Percentiles rank a stretch among this genome's conserved stretches.
Conservation (phyloP, 2,329 filamentous ascomycete genomes). For the Cordyceps cicadae region DNA sequence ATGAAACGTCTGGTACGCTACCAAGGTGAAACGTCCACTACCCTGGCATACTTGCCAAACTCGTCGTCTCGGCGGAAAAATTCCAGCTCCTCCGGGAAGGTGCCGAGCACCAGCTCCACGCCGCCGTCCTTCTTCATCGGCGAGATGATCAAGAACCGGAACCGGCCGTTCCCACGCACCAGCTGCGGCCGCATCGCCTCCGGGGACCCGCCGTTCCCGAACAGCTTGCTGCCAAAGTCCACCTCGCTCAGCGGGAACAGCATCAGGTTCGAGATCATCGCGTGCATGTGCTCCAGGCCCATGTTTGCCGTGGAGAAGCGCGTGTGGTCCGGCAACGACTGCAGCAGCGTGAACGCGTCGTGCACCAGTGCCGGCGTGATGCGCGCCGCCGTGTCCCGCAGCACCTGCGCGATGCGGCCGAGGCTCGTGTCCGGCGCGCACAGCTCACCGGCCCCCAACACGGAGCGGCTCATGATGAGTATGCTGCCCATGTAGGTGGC, state of each 20-base stretch:
- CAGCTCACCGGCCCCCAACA: slow-evolving; percentile 19
- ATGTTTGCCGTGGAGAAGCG: slow-evolving; percentile 19
- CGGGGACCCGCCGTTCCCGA: slow-evolving; percentile 19
- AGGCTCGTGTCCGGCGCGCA: slow-evolving; percentile 21
- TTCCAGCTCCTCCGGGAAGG: slow-evolving; percentile 22
- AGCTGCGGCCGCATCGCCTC: slow-evolving; percentile 23
- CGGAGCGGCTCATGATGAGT: slow-evolving; percentile 21
- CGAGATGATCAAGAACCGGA: slow-evolving; percentile 21
- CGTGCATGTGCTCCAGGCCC: slow-evolving; percentile 20
- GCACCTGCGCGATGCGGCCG: slow-evolving; percentile 17
- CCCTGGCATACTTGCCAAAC: slow-evolving; percentile 19
- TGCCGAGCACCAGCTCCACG: slow-evolving; percentile 22
- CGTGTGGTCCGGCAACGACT: slow-evolving; percentile 20
- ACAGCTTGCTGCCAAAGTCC: slow-evolving; percentile 21
- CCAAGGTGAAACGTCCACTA: slow-evolving; percentile 13
- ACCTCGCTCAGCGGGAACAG: slow-evolving; percentile 21
- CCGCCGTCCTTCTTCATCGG: slow-evolving; percentile 22
- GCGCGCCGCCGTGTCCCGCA: slow-evolving; percentile 19
- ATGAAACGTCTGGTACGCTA: neutral
- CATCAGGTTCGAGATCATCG: slow-evolving; percentile 25
- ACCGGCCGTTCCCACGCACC: slow-evolving; percentile 19
- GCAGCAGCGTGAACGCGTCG: slow-evolving; percentile 22
- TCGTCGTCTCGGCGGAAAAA: slow-evolving; percentile 20
- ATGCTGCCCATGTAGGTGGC: slow-evolving; percentile 23
- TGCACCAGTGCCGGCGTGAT: slow-evolving; percentile 21